A percentile compares a stretch with the other conserved stretches of the same genome.
Conservation (phyloP, 495 filamentous ascomycete genomes). For the Daldinia concentrica region DNA sequence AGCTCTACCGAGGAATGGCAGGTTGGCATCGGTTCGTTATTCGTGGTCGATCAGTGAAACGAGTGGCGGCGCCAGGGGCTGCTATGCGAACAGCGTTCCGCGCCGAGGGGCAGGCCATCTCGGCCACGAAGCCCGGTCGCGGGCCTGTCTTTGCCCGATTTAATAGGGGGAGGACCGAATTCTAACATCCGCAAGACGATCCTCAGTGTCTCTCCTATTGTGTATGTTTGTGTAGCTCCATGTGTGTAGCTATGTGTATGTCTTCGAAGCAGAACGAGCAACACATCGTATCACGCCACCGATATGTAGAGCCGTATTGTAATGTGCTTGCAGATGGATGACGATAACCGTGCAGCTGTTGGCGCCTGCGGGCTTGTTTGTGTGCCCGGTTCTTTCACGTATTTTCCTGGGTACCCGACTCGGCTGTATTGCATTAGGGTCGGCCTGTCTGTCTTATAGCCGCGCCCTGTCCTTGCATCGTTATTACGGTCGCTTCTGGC, state of each 20-base stretch:
- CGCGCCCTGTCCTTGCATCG: constrained; percentile 38
- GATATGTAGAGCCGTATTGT: constrained; percentile 13
- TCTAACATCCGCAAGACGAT: constrained; percentile 7
- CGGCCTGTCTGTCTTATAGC: constrained; percentile 36
- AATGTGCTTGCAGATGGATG: constrained; percentile 37
- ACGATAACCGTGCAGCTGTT: constrained; percentile 44
- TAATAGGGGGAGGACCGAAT: constrained; percentile 24
- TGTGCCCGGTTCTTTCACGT: constrained; percentile 41
- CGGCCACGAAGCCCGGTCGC: constrained; percentile 38
- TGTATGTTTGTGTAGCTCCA: constrained; percentile 4
- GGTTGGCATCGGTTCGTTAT: constrained; percentile 16
- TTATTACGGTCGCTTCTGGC: constrained; percentile 19
- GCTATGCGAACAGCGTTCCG: constrained; percentile 40
- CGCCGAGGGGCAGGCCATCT: constrained; percentile 35
- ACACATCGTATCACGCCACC: constrained; percentile 37
- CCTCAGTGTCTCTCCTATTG: constrained; percentile 6
- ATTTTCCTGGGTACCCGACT: constrained; percentile 42
- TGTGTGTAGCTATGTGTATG: constrained; percentile 12
- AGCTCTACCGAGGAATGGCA: constrained; percentile 17
- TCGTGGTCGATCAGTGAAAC: constrained; percentile 32
- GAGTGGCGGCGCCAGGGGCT: constrained; percentile 40
- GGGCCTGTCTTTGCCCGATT: constrained; percentile 25
- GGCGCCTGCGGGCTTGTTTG: constrained; percentile 26
- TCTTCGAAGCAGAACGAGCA: background rate
- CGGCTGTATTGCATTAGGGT: constrained; percentile 43